phyloP scores from a whole-genome alignment of 108 stramenopile genomes.

The Aurantiochytrium sp. region DNA sequence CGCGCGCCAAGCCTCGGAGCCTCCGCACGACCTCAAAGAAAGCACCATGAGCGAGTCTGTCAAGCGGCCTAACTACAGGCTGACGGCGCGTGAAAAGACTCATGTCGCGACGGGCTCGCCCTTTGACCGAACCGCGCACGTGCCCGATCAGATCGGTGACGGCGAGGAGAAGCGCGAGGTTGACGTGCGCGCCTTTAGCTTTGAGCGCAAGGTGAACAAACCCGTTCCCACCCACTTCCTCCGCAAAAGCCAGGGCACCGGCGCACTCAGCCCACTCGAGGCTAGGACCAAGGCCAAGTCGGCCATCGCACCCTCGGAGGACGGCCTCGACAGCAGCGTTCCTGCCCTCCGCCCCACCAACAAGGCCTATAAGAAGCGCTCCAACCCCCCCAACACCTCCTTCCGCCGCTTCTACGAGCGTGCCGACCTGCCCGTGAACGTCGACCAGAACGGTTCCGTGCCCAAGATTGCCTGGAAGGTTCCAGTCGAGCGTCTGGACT shows the following conservation, averaged over 20 bases:
- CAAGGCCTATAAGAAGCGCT: constrained; percentile 44
- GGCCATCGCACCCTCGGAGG: neutral
- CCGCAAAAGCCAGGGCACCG: constrained; percentile 14
- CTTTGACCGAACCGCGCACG: neutral
- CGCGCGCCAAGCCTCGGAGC: too few relatives aligned
- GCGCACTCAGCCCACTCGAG: neutral
- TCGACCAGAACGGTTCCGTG: constrained; percentile 61
- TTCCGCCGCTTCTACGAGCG: constrained; percentile 77
- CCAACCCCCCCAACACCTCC: constrained; percentile 81
- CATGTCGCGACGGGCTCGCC: constrained; percentile 10
- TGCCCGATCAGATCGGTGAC: neutral
- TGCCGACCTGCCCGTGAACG: constrained; percentile 75
- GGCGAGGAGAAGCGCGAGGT: neutral
- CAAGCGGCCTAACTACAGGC: constrained; percentile 23
- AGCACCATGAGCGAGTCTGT: neutral
- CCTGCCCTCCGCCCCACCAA: neutral
- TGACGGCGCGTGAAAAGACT: neutral
- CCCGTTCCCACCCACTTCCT: neutral
- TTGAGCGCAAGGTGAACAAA: neutral
- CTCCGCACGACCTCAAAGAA: too few relatives aligned
- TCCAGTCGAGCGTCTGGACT: constrained; percentile 74
- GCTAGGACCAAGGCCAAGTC: neutral
- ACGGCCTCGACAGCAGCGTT: too few relatives aligned
- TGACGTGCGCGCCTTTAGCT: constrained; percentile 27
- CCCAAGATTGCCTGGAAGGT: constrained; percentile 78